These are phyloP conservation scores for Sporothrix phasma DNA, from an alignment of 2,329 filamentous ascomycete genomes.

Conservation along the genomic window DNA sequence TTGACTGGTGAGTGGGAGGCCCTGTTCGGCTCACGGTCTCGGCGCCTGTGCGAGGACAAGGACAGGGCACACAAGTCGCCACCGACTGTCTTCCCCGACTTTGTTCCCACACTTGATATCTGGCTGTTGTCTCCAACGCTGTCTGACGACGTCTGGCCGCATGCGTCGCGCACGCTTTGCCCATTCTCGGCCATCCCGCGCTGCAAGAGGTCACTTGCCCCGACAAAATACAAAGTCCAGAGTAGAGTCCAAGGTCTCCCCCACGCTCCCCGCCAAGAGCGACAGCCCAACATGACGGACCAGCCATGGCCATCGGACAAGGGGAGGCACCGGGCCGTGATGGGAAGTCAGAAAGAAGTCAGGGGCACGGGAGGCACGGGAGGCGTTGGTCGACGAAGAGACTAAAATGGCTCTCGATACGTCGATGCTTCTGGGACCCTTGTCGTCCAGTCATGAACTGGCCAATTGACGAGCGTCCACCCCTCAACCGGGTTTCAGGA, in stretches of 20 bases:
- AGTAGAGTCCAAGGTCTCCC: no score
- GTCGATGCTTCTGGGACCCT: neutral
- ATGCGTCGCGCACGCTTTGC: no score
- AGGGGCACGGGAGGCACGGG: neutral
- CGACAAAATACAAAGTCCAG: no score
- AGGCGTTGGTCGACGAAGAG: neutral
- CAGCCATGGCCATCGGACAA: neutral
- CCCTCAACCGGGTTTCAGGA: neutral
- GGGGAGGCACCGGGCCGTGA: neutral
- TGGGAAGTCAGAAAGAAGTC: neutral
- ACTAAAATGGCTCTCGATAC: neutral
- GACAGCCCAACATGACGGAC: no score
- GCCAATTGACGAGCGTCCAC: neutral
- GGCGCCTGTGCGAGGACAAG: conserved; percentile 1
- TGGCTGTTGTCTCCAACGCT: no score
- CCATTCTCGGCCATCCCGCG: no score
- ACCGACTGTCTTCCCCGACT: no score
- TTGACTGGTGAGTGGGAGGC: no score
- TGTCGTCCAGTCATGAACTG: neutral
- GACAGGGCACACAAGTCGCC: no score
- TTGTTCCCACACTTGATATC: no score
- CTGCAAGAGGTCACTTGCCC: neutral
- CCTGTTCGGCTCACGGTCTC: neutral
- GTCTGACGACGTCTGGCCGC: no score
- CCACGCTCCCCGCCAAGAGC: no score